Percentiles rank a stretch among this genome's conserved stretches.
These are phyloP conservation scores for Lathyrus tuberosus DNA, from an alignment of 306 rosid species.

Conservation along the genomic window DNA sequence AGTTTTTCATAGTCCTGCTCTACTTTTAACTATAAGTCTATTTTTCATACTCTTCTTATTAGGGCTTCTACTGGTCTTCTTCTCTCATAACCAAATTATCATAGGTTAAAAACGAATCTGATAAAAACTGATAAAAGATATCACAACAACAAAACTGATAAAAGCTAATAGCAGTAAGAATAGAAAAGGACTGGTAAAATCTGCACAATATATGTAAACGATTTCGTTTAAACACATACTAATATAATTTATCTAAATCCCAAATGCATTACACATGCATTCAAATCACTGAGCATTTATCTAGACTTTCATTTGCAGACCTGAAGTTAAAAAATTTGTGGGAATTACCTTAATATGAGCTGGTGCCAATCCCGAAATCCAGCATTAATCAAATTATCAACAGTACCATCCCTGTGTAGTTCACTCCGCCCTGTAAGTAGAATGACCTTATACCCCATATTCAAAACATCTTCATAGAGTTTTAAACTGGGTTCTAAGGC, in stretches of 20 bases:
- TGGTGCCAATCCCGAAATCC: constrained; percentile 79
- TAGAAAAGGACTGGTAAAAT: background rate
- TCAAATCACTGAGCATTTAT: constrained; percentile 3
- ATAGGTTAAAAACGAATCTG: too few relatives aligned
- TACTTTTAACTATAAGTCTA: too few relatives aligned
- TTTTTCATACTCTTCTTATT: too few relatives aligned
- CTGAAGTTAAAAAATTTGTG: background rate
- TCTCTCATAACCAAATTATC: too few relatives aligned
- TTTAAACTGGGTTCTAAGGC: constrained; percentile 71
- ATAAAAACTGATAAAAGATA: too few relatives aligned
- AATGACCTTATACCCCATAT: constrained; percentile 75
- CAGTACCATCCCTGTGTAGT: constrained; percentile 58
- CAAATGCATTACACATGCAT: background rate
- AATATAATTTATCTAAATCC: background rate
- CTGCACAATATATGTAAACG: background rate
- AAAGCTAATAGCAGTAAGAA: background rate
- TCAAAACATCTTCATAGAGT: constrained; percentile 72
- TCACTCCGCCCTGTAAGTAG: constrained; percentile 88
- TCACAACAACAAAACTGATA: background rate
- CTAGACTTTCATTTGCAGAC: background rate
- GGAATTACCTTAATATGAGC: constrained; percentile 76
- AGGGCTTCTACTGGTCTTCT: too few relatives aligned
- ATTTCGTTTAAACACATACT: constrained; percentile 1
- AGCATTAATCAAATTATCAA: constrained; percentile 68
- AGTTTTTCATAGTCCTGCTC: too few relatives aligned